These are phyloP conservation scores for Fusarium denticulatum DNA, from an alignment of 2,329 filamentous ascomycete genomes.

Conservation along the genomic window DNA sequence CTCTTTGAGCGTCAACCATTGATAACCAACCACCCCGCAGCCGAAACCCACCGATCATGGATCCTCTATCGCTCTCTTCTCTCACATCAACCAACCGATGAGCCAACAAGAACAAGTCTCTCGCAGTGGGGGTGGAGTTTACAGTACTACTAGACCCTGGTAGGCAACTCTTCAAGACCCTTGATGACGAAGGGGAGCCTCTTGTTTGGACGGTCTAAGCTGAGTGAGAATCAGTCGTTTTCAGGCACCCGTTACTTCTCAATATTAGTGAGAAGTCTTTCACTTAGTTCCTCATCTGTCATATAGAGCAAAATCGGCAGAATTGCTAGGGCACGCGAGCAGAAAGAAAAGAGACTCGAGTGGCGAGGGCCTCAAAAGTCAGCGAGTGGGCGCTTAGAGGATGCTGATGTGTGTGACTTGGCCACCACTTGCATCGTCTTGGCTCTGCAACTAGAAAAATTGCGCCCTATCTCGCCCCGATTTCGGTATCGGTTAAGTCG, in stretches of 20 bases:
- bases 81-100: constrained; percentile 5
- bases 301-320: not conserved
- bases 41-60: constrained; percentile 33
- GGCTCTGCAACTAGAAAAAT: constrained; percentile 31
- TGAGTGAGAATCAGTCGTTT: not conserved
- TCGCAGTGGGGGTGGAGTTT: constrained; percentile 27
- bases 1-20: constrained; percentile 12
- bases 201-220: not conserved
- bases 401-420: constrained; percentile 19
- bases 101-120: constrained; percentile 15
- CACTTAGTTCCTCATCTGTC: constrained; percentile 7
- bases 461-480: constrained; percentile 11
- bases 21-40: constrained; percentile 31
- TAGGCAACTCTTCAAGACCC: constrained; percentile 7
- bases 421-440: constrained; percentile 32
- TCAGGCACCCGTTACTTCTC: not conserved
- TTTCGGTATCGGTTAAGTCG: constrained; percentile 25
- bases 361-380: constrained; percentile 32
- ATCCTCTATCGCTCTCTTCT: constrained; percentile 23
- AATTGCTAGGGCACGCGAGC: constrained; percentile 21
- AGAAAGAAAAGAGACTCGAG: constrained; percentile 6
- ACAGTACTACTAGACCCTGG: not conserved
- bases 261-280: not conserved
- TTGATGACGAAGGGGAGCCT: constrained; percentile 19
- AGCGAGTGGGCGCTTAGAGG: constrained; percentile 20